These are phyloP conservation scores for Neoarthrinium moseri DNA, from an alignment of 2,329 filamentous ascomycete species.

Conservation along the genomic window DNA sequence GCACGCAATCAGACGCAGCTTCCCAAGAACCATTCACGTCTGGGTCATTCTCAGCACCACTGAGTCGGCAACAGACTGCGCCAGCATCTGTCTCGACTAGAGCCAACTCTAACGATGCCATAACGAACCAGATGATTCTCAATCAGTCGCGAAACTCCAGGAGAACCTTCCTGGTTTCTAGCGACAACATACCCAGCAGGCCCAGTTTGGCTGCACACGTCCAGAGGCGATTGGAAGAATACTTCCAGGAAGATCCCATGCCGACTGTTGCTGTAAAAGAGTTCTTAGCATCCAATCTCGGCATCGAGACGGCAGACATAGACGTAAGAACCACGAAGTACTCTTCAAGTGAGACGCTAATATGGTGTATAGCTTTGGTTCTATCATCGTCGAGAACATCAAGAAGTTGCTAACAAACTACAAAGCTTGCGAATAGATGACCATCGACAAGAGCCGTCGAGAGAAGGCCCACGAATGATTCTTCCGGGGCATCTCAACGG, in stretches of 20 bases:
- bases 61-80: conserved; percentile 15
- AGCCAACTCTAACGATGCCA: conserved; percentile 23
- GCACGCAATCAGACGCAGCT: not conserved
- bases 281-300: conserved; percentile 53
- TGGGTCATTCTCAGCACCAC: not conserved
- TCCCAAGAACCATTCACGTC: no score
- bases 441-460: conserved; percentile 23
- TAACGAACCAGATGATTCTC: conserved; percentile 40
- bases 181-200: conserved; percentile 37
- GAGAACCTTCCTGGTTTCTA: conserved; percentile 34
- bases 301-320: conserved; percentile 49
- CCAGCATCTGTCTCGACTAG: conserved; percentile 13
- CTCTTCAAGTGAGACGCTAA: conserved; percentile 13
- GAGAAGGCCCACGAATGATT: conserved; percentile 43
- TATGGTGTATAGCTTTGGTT: conserved; percentile 43
- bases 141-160: conserved; percentile 43
- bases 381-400: conserved; percentile 49
- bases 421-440: conserved; percentile 42
- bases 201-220: conserved; percentile 48
- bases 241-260: conserved; percentile 45
- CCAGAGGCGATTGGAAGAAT: conserved; percentile 50
- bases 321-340: conserved; percentile 34
- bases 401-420: conserved; percentile 42
- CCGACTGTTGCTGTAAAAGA: conserved; percentile 50
- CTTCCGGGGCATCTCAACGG: conserved; percentile 49